Evolutionary conservation across 768 basidiomycete genomes (phyloP), one percentile per base, ranked within the genome.

Genomic region (Vararia minispora): DNA sequence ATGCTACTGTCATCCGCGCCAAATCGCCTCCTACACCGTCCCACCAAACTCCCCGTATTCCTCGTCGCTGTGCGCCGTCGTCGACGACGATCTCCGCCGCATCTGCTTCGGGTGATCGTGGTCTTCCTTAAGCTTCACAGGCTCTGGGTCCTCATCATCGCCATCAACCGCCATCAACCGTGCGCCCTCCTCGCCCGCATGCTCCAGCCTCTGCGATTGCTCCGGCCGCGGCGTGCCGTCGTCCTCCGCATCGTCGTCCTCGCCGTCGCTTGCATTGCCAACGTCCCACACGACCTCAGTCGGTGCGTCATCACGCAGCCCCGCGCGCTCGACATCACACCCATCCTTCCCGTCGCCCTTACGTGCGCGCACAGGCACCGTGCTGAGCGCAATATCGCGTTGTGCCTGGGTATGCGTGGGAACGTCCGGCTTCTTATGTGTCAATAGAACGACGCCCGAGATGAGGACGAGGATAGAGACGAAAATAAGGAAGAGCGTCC

Each of bases 361-460:
- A 53, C 52, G 42, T 49, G 50, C 44, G 41, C 42, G 45, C 18
- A 50, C 34, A 38, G 44, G 47, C 42, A 55, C 35, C 36, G 65
- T 55, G 30, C 62, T 37, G 29, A 54, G 40, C 23, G 48, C 50
- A 32, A 54, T 38, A 16, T 50, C 44, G 50, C 14, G 60, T 52
- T 13, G 61, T 54, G 13, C 41, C 48, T n/a, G 44, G 45, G 48
- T 31, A 9, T 42, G 54, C 48, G 37, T 54, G 47, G 23, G 54
- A 50, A 35, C 68, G 61, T 86, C 83, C 0, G 88, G 81, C 51
- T 92, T 90, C 65, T 97, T 92, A 62, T 86, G 78, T 3, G 90
- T 92, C 18, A 97, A 67, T 1, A 97, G 73, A n/a, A 92, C 82
- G 36, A 98, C 94, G 8, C 94, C 92, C 0, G 72, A 76, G 31